A percentile compares a stretch with the other conserved stretches of the same genome.
Conservation (phyloP, 2,329 filamentous ascomycete species). For the Aspergillus aculeatus region DNA sequence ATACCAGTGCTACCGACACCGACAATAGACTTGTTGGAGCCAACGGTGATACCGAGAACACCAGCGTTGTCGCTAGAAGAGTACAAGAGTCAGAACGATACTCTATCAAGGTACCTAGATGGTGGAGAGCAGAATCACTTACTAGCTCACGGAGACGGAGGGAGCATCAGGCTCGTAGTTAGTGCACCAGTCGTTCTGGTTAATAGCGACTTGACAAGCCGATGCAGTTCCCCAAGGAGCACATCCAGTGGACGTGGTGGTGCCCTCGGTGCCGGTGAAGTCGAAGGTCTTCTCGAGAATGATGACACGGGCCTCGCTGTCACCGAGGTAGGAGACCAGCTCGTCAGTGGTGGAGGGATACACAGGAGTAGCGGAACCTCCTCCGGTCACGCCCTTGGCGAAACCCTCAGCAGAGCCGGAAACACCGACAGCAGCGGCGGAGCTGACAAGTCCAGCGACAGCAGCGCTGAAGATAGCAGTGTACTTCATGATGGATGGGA, state of each 20-base stretch:
- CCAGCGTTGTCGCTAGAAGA: constrained; percentile 53
- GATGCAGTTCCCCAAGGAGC: constrained; percentile 57
- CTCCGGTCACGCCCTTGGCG: constrained; percentile 58
- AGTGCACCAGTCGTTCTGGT: constrained; percentile 58
- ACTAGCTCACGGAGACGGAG: constrained; percentile 43
- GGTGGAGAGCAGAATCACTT: not conserved
- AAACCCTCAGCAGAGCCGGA: constrained; percentile 47
- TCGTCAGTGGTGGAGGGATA: constrained; percentile 57
- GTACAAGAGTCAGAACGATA: constrained; percentile 31
- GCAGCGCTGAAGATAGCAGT: constrained; percentile 17
- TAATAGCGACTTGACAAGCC: constrained; percentile 59
- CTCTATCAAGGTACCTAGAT: not conserved
- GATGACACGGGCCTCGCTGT: constrained; percentile 56
- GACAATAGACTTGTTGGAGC: constrained; percentile 59
- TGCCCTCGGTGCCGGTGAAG: constrained; percentile 22
- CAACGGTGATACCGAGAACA: constrained; percentile 51
- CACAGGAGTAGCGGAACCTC: constrained; percentile 55
- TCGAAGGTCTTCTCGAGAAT: constrained; percentile 40
- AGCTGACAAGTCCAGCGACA: constrained; percentile 17
- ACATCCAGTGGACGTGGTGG: constrained; percentile 53
- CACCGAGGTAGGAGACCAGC: constrained; percentile 60
- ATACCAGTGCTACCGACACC: constrained; percentile 54
- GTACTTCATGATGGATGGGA: constrained; percentile 19
- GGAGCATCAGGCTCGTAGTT: constrained; percentile 59
- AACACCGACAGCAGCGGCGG: constrained; percentile 20